Conservation (phyloP, 441 rosid genomes). For the Brassica balearica region DNA sequence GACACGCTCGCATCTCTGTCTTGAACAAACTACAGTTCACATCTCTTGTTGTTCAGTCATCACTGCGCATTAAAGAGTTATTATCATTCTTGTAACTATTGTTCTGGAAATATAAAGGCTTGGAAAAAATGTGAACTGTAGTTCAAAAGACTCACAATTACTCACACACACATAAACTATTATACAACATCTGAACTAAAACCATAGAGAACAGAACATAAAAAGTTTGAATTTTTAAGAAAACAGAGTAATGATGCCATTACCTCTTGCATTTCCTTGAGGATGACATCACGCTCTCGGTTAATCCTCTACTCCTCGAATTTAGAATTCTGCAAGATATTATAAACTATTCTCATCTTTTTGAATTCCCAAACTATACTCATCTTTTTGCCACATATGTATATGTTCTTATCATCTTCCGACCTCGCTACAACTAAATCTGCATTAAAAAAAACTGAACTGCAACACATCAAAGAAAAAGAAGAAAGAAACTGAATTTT, state of each 20-base stretch:
- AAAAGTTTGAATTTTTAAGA: conserved; percentile 8
- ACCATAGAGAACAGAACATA: background rate
- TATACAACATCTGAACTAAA: background rate
- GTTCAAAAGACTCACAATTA: too few species aligned
- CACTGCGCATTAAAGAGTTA: background rate
- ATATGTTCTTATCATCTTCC: too few species aligned
- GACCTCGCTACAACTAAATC: too few species aligned
- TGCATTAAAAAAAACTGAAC: too few species aligned
- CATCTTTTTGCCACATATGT: too few species aligned
- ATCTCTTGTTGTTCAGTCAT: background rate
- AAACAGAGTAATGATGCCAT: background rate
- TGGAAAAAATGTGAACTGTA: background rate
- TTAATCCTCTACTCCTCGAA: conserved; percentile 73
- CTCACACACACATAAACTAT: background rate
- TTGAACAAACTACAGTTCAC: background rate
- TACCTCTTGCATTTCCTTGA: conserved; percentile 99
- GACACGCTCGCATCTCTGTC: background rate
- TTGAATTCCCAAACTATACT: too few species aligned
- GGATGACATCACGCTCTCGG: conserved; percentile 88
- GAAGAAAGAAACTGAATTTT: too few species aligned
- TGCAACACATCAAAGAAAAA: too few species aligned
- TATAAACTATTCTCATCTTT: too few species aligned
- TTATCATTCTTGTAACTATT: background rate
- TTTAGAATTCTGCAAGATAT: conserved; percentile 88
- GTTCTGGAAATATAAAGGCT: background rate